phyloP scores from a whole-genome alignment of 768 basidiomycete genomes.

The Lanmaoa rubissima region DNA sequence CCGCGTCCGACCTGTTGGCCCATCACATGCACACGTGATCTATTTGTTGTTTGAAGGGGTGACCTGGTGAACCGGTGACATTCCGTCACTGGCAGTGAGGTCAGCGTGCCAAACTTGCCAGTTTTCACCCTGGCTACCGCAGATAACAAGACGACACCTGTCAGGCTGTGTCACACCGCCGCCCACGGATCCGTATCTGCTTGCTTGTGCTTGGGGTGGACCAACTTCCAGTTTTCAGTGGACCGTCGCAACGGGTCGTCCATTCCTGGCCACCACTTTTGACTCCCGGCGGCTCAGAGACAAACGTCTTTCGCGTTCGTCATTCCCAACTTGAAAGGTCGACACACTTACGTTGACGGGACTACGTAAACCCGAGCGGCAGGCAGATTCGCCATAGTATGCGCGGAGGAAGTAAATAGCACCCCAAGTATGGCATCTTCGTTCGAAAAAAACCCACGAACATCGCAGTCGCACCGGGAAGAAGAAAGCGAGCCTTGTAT shows the following conservation, averaged over 20 bases:
- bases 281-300: not conserved
- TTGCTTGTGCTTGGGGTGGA: not conserved
- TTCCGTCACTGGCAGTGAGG: not conserved
- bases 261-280: not conserved
- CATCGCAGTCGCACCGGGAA: not conserved
- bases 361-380: not conserved
- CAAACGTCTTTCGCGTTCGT: not conserved
- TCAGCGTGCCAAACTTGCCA: not conserved
- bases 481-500: not conserved
- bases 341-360: not conserved
- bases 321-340: not conserved
- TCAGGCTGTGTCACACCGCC: not conserved
- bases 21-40: constrained; percentile 12
- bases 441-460: not conserved
- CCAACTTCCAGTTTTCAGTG: not conserved
- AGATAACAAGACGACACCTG: not conserved
- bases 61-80: too few species aligned
- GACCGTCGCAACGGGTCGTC: not conserved
- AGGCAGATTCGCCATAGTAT: not conserved
- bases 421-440: not conserved
- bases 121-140: not conserved
- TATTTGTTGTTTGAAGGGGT: not conserved
- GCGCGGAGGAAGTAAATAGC: not conserved
- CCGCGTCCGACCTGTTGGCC: not conserved
- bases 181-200: not conserved